phyloP scores from a whole-genome alignment of 345 rosid species.

The Melaleuca quinquenervia region DNA sequence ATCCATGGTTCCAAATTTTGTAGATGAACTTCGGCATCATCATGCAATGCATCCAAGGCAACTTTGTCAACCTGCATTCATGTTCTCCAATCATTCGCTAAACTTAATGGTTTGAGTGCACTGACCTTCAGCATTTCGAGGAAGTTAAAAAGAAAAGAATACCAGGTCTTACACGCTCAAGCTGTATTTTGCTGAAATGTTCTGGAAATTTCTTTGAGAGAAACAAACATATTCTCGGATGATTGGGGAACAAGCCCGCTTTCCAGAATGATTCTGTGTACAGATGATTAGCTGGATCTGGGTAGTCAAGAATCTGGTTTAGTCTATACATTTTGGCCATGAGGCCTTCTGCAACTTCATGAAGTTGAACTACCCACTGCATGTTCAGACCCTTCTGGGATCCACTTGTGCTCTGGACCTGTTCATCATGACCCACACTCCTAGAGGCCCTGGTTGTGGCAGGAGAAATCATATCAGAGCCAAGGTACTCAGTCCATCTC shows the following conservation, averaged over 20 bases:
- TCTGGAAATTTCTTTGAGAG: constrained; percentile 94
- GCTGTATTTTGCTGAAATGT: constrained; percentile 89
- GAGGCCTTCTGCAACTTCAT: constrained; percentile 89
- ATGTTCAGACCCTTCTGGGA: constrained; percentile 81
- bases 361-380: constrained; percentile 85
- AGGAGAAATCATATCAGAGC: constrained; percentile 59
- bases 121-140: neutral
- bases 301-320: constrained; percentile 86
- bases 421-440: constrained; percentile 50
- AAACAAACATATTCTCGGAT: constrained; percentile 76
- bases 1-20: constrained; percentile 97
- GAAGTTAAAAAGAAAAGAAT: neutral
- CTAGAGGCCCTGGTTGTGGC: constrained; percentile 42
- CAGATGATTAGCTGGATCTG: constrained; percentile 64
- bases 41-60: constrained; percentile 82
- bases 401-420: constrained; percentile 46
- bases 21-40: constrained; percentile 78
- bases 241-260: constrained; percentile 79
- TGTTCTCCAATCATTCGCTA: neutral
- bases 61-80: constrained; percentile 71
- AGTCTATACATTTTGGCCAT: constrained; percentile 97
- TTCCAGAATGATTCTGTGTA: constrained; percentile 94
- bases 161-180: constrained; percentile 69
- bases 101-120: neutral
- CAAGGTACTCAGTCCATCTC: constrained; percentile 92